Conservation (phyloP, 192 early-diverging fungal species). For the Spinellus fusiger region DNA sequence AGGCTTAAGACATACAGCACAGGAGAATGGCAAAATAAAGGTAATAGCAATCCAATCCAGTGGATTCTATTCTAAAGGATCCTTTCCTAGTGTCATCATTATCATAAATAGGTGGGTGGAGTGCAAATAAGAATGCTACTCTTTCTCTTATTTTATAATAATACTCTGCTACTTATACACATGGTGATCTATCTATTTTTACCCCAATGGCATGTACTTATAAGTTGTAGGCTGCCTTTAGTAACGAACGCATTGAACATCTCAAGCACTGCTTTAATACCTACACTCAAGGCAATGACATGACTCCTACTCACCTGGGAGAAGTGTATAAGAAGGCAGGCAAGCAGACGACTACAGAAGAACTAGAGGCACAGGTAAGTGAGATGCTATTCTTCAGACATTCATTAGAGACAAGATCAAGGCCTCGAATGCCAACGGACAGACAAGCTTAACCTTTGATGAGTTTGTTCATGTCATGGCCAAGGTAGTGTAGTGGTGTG, state of each 20-base stretch:
- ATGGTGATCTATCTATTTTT: too few species aligned
- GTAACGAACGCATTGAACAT: conserved; percentile 21
- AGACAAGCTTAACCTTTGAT: conserved; percentile 13
- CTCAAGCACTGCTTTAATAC: conserved; percentile 14
- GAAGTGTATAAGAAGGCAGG: conserved; percentile 23
- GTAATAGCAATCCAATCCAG: too few species aligned
- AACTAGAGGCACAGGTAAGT: conserved; percentile 24
- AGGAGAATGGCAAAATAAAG: too few species aligned
- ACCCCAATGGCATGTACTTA: too few species aligned
- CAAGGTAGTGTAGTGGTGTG: conserved; percentile 10
- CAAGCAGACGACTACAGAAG: conserved; percentile 14
- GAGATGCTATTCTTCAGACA: neutral
- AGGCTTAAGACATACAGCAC: too few species aligned
- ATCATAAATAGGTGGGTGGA: too few species aligned
- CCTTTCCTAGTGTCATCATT: too few species aligned
- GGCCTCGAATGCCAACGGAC: conserved; percentile 5
- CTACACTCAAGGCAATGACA: conserved; percentile 19
- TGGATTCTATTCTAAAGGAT: too few species aligned
- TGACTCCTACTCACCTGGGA: conserved; percentile 15
- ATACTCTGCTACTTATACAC: too few species aligned
- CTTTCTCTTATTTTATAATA: too few species aligned
- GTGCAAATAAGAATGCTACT: too few species aligned
- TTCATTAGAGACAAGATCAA: neutral
- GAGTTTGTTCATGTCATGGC: conserved; percentile 28
- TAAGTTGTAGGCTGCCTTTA: conserved; percentile 6